Percentiles rank a stretch among this genome's conserved stretches.
phyloP scores from a whole-genome alignment of 805 yeast species.

The Lachancea nothofagi region DNA sequence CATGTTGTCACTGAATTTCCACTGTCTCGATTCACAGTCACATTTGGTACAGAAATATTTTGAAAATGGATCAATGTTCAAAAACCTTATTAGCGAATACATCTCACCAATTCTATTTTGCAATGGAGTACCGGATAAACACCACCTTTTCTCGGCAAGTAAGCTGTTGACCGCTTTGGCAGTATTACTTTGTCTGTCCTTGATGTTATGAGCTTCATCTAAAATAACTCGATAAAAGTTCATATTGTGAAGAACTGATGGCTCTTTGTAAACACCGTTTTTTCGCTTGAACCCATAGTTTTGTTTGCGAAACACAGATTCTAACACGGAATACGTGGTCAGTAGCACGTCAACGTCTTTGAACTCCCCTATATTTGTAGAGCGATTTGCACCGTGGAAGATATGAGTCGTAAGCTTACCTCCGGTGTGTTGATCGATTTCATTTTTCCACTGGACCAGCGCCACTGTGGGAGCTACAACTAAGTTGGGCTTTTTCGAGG shows the following conservation, averaged over 20 bases:
- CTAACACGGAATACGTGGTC: constrained; percentile 90
- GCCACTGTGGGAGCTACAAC: constrained; percentile 99
- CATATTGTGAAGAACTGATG: constrained; percentile 65
- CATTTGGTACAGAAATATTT: constrained; percentile 91
- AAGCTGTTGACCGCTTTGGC: constrained; percentile 84
- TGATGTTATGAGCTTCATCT: constrained; percentile 97
- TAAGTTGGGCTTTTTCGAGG: constrained; percentile 62
- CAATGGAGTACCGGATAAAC: constrained; percentile 92
- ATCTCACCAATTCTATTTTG: constrained; percentile 96
- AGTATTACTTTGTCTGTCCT: constrained; percentile 89
- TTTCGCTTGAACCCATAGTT: constrained; percentile 76
- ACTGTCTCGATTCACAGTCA: constrained; percentile 71
- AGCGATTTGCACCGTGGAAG: constrained; percentile 83
- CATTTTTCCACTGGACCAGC: constrained; percentile 94
- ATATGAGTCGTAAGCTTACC: constrained; percentile 62
- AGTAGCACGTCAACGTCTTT: constrained; percentile 61
- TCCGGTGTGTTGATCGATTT: constrained; percentile 78
- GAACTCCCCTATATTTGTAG: constrained; percentile 51
- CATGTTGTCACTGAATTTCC: constrained; percentile 81
- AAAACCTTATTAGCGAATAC: constrained; percentile 83
- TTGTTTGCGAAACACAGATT: constrained; percentile 79
- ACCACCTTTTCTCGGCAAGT: constrained; percentile 73
- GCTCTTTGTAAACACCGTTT: constrained; percentile 63
- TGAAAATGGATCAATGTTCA: constrained; percentile 80
- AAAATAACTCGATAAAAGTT: constrained; percentile 79